These are phyloP conservation scores for Blastobotrys chiropterorum DNA, from an alignment of 805 yeast genomes.

Conservation along the genomic window DNA sequence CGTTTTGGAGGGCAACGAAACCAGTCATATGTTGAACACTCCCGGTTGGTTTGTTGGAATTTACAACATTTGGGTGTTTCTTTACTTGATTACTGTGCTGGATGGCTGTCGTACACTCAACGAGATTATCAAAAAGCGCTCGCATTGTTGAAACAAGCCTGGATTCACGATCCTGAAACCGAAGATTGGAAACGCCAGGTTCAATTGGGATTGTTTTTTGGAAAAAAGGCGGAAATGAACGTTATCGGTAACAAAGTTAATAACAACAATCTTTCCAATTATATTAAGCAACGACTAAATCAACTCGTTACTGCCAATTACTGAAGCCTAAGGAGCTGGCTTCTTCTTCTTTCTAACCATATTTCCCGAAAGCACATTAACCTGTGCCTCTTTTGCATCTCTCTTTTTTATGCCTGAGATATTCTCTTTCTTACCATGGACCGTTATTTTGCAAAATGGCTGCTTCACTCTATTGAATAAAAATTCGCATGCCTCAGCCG, in stretches of 20 bases:
- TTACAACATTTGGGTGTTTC: constrained; percentile 38
- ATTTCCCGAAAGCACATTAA: constrained; percentile 19
- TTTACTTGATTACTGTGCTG: constrained; percentile 35
- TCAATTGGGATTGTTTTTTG: constrained; percentile 46
- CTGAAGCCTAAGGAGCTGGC: constrained; percentile 1
- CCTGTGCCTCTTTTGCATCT: constrained; percentile 8
- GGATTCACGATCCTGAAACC: constrained; percentile 18
- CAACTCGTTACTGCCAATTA: background rate
- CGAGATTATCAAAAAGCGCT: constrained; percentile 31
- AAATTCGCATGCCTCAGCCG: constrained; percentile 22
- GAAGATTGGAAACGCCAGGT: constrained; percentile 39
- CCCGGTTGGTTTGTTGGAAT: background rate
- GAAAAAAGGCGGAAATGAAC: constrained; percentile 55
- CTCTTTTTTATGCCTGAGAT: constrained; percentile 9
- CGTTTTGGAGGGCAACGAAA: constrained; percentile 22
- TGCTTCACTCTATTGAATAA: constrained; percentile 17
- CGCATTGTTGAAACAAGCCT: constrained; percentile 26
- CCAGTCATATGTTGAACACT: constrained; percentile 5
- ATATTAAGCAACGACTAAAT: constrained; percentile 12
- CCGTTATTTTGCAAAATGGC: constrained; percentile 10
- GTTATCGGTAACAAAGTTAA: constrained; percentile 23
- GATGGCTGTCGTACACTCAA: constrained; percentile 25
- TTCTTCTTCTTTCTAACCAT: constrained; percentile 25
- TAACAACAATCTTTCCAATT: constrained; percentile 14
- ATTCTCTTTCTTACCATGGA: constrained; percentile 8